phyloP scores from a whole-genome alignment of 257 asterid species.

The Cordia subcordata region DNA sequence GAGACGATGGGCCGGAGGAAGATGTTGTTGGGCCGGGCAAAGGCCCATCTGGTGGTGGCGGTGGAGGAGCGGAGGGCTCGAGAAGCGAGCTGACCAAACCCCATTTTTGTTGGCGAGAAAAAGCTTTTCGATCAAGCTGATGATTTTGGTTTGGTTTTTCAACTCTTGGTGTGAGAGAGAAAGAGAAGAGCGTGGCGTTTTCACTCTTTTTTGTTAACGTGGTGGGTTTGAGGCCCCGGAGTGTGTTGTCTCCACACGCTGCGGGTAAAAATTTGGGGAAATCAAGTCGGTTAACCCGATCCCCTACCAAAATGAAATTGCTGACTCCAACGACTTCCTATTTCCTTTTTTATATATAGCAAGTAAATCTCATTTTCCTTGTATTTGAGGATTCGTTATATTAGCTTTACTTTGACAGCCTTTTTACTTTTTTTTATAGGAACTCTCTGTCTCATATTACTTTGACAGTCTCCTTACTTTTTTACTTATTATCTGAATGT shows the following conservation, averaged over 20 bases:
- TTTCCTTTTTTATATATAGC: too few species aligned
- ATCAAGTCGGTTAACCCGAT: conserved; percentile 3
- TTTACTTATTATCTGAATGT: too few species aligned
- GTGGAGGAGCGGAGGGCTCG: conserved; percentile 61
- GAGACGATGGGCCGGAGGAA: conserved; percentile 71
- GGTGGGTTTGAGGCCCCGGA: not conserved
- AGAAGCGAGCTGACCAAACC: conserved; percentile 62
- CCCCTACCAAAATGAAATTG: too few species aligned
- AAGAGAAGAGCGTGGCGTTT: conserved; percentile 3
- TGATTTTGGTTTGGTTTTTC: not conserved
- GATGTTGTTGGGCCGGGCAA: conserved; percentile 9
- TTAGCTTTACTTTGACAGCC: too few species aligned
- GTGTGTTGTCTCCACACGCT: not conserved
- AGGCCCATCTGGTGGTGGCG: conserved; percentile 13
- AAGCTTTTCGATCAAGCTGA: not conserved
- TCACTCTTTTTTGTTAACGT: not conserved
- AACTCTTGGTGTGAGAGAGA: conserved; percentile 3
- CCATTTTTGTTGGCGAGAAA: conserved; percentile 31
- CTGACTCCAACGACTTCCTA: too few species aligned
- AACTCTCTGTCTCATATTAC: too few species aligned
- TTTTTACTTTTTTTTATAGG: too few species aligned
- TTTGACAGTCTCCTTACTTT: too few species aligned
- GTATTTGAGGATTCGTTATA: too few species aligned
- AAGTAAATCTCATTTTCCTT: too few species aligned
- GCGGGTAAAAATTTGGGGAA: not conserved